phyloP scores from a whole-genome alignment of 2,329 filamentous ascomycete species.

The Emmonsiellopsis sp. region DNA sequence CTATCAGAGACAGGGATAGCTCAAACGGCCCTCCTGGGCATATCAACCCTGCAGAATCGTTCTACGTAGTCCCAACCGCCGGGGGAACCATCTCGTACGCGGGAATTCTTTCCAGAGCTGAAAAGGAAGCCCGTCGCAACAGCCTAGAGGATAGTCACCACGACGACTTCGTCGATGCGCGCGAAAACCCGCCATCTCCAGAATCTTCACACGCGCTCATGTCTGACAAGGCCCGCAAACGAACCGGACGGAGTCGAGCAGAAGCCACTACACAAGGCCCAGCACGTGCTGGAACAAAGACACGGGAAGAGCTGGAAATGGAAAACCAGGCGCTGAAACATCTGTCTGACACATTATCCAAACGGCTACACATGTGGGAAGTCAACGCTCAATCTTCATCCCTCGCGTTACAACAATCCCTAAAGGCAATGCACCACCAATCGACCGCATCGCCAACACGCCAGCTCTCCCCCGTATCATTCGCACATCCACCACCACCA shows the following conservation, averaged over 20 bases:
- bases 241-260: constrained; percentile 29
- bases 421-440: constrained; percentile 41
- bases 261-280: constrained; percentile 18
- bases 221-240: constrained; percentile 26
- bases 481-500: constrained; percentile 16
- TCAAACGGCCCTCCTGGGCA: constrained; percentile 39
- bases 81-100: constrained; percentile 91
- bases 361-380: constrained; percentile 86
- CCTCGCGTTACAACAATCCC: constrained; percentile 77
- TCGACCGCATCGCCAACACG: constrained; percentile 22
- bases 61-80: constrained; percentile 88
- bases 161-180: constrained; percentile 84
- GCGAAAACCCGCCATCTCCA: constrained; percentile 53
- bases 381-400: constrained; percentile 81
- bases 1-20: constrained; percentile 59
- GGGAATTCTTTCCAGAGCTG: constrained; percentile 60
- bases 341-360: constrained; percentile 76
- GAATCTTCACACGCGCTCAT: constrained; percentile 36
- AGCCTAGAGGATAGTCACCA: constrained; percentile 55
- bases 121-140: constrained; percentile 34
- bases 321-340: constrained; percentile 82
- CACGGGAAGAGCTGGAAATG: constrained; percentile 76
- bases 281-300: constrained; percentile 45
- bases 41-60: constrained; percentile 58
- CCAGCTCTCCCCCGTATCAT: constrained; percentile 18